Percentiles rank a stretch among this genome's conserved stretches.
These are phyloP conservation scores for Calonectria leucothoes DNA, from an alignment of 2,329 filamentous ascomycete species.

Conservation along the genomic window DNA sequence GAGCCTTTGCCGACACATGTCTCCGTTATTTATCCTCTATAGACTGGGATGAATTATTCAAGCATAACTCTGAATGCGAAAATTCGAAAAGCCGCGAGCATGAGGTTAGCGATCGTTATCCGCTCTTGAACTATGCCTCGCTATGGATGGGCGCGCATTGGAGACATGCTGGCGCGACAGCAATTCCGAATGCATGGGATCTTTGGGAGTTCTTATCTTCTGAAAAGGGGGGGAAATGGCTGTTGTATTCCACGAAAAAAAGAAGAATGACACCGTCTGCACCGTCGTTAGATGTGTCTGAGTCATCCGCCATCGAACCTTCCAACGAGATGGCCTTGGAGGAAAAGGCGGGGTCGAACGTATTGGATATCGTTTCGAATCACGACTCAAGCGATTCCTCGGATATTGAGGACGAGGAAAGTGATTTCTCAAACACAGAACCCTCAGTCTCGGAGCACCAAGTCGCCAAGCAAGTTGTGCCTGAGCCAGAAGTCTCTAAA, in stretches of 20 bases:
- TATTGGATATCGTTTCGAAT: too few relatives aligned
- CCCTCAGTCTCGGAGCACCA: not conserved
- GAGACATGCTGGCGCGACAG: constrained; percentile 20
- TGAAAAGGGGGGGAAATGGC: constrained; percentile 26
- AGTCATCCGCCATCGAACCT: not conserved
- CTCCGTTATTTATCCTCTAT: constrained; percentile 23
- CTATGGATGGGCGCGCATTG: constrained; percentile 28
- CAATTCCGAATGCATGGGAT: constrained; percentile 12
- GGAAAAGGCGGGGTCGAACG: not conserved
- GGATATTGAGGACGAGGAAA: not conserved
- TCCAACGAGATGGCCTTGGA: not conserved
- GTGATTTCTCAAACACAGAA: not conserved
- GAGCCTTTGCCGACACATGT: constrained; percentile 22
- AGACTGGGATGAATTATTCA: constrained; percentile 23
- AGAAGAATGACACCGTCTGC: not conserved
- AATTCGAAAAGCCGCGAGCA: not conserved
- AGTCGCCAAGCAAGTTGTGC: not conserved
- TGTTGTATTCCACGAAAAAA: constrained; percentile 3
- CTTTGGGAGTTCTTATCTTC: constrained; percentile 35
- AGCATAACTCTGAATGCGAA: not conserved
- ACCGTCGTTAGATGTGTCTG: not conserved
- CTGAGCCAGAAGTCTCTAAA: constrained; percentile 3
- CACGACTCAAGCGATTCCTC: not conserved
- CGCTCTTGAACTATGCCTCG: constrained; percentile 26
- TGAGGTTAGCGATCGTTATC: not conserved